A percentile compares a stretch with the other conserved stretches of the same genome.
These are phyloP conservation scores for Aspergillus niger DNA, from an alignment of 2,329 filamentous ascomycete genomes.

Conservation along the genomic window DNA sequence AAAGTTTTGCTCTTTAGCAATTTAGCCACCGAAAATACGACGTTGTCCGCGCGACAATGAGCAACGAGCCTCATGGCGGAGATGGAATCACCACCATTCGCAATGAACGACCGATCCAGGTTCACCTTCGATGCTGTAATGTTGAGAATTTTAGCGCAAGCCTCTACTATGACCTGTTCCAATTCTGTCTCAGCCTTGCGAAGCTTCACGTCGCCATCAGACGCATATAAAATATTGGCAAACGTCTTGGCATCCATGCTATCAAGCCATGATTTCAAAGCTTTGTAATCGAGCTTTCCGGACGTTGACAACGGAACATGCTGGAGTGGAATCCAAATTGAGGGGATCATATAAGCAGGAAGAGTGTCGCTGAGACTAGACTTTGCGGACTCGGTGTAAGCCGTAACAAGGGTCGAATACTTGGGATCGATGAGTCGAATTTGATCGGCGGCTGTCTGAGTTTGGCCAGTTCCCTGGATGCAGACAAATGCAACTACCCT, in stretches of 20 bases:
- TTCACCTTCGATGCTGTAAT: background rate
- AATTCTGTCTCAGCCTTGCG: no score
- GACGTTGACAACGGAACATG: background rate
- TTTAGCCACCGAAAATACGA: background rate
- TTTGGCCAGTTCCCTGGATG: background rate
- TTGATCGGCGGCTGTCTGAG: background rate
- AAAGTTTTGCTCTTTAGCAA: background rate
- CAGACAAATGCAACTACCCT: background rate
- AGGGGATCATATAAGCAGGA: background rate
- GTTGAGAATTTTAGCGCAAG: background rate
- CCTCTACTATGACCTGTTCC: background rate
- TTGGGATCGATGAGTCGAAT: background rate
- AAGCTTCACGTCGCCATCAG: no score
- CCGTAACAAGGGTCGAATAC: background rate
- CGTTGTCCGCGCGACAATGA: background rate
- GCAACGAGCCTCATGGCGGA: background rate
- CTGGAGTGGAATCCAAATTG: background rate
- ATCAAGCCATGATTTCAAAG: constrained; percentile 2
- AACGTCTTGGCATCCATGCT: background rate
- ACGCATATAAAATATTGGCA: background rate
- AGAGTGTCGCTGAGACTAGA: background rate
- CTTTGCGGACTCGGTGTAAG: background rate
- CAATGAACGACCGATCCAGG: background rate
- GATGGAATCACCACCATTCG: background rate
- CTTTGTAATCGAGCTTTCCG: constrained; percentile 3